Conservation (phyloP, 768 basidiomycete species). For the Lepiota brunneoincarnata region DNA sequence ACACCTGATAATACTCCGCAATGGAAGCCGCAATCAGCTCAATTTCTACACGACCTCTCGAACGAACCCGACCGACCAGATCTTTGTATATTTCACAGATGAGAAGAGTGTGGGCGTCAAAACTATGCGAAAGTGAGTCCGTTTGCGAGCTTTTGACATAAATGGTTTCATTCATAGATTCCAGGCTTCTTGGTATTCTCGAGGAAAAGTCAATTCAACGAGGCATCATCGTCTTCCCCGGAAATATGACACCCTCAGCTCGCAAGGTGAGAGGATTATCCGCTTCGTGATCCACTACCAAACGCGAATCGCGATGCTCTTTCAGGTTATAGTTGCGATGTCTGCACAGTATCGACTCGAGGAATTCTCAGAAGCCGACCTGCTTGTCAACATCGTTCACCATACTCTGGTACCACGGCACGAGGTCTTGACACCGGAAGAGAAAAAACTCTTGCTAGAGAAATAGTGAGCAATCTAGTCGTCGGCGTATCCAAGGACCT, state of each 20-base stretch:
- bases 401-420: constrained; percentile 95
- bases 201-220: constrained; percentile 89
- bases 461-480: constrained; percentile 84
- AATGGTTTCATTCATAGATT: constrained; percentile 9
- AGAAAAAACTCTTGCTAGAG: constrained; percentile 83
- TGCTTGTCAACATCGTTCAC: constrained; percentile 96
- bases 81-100: constrained; percentile 95
- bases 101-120: constrained; percentile 95
- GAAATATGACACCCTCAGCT: constrained; percentile 95
- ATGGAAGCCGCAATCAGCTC: constrained; percentile 74
- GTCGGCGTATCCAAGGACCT: constrained; percentile 5
- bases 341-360: constrained; percentile 83
- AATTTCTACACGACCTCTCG: constrained; percentile 86
- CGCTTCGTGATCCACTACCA: constrained; percentile 3
- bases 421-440: constrained; percentile 79
- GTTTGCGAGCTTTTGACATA: background rate
- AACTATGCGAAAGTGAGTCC: constrained; percentile 91
- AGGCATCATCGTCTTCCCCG: constrained; percentile 94
- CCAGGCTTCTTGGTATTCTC: constrained; percentile 82
- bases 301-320: constrained; percentile 14
- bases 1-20: constrained; percentile 5
- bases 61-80: constrained; percentile 67
- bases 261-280: constrained; percentile 63
- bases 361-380: constrained; percentile 94
- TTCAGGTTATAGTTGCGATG: constrained; percentile 90